A percentile compares a stretch with the other conserved stretches of the same genome.
phyloP scores from a whole-genome alignment of 352 stramenopile genomes.

The Globisporangium spinosum region DNA sequence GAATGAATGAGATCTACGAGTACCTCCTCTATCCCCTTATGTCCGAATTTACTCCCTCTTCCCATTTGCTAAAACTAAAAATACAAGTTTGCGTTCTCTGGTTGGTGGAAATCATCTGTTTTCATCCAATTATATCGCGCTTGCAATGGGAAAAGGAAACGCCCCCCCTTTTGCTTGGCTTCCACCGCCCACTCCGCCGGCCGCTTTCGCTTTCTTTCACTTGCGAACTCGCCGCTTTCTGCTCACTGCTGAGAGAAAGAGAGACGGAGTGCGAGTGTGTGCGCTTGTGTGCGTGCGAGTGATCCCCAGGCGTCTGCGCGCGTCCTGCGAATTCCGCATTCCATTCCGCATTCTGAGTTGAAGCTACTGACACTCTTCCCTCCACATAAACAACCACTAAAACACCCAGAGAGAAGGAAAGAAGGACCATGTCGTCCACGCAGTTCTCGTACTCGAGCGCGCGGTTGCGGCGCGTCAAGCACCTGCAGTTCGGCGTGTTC shows the following conservation, averaged over 20 bases:
- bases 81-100: constrained; percentile 13
- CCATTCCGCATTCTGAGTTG: not conserved
- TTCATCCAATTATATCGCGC: not conserved
- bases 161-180: constrained; percentile 20
- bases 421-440: constrained; percentile 59
- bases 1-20: not conserved
- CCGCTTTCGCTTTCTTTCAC: constrained; percentile 23
- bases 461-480: constrained; percentile 94
- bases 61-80: not conserved
- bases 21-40: constrained; percentile 4
- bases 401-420: not conserved
- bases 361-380: not conserved
- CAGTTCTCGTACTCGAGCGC: constrained; percentile 96
- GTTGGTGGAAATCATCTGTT: constrained; percentile 16
- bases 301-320: constrained; percentile 4
- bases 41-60: not conserved
- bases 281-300: not conserved
- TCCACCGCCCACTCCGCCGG: not conserved
- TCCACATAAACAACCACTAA: not conserved
- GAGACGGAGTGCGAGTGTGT: constrained; percentile 5
- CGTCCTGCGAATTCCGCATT: not conserved
- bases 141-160: not conserved
- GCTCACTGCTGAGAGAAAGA: constrained; percentile 29
- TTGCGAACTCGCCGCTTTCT: constrained; percentile 71
- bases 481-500: constrained; percentile 98